Percentiles rank a stretch among this genome's conserved stretches.
Evolutionary conservation across 352 stramenopile genomes (phyloP).

Genomic region (Halophytophthora batemanensis): DNA sequence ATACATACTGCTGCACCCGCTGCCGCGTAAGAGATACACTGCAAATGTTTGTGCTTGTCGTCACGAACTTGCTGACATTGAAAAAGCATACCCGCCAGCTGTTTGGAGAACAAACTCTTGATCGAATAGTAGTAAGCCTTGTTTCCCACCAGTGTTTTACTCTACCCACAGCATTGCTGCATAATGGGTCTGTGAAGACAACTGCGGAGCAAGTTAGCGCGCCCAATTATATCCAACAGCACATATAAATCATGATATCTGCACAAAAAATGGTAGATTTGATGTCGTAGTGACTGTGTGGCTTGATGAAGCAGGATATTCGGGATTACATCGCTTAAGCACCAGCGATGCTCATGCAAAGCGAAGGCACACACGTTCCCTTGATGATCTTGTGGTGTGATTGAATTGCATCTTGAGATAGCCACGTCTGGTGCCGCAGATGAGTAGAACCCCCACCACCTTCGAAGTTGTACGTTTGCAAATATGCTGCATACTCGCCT

Average conservation of each 20-base stretch:
- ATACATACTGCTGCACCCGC: not conserved
- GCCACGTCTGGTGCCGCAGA: slow-evolving; percentile 2
- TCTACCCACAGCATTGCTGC: not conserved
- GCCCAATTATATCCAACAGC: not conserved
- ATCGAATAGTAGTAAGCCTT: slow-evolving; percentile 12
- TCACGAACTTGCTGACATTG: slow-evolving; percentile 11
- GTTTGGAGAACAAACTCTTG: slow-evolving; percentile 1
- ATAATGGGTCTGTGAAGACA: slow-evolving; percentile 1
- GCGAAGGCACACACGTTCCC: slow-evolving; percentile 3
- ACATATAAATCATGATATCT: not conserved
- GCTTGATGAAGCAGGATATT: slow-evolving; percentile 7
- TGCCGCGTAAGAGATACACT: not conserved
- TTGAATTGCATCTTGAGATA: slow-evolving; percentile 4
- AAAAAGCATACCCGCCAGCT: slow-evolving; percentile 6
- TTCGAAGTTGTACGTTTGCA: slow-evolving; percentile 3
- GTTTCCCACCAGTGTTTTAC: slow-evolving; percentile 3
- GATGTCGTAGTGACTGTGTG: not conserved
- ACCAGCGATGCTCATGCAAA: slow-evolving; percentile 2
- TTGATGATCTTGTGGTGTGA: slow-evolving; percentile 9
- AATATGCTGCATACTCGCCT: slow-evolving; percentile 3
- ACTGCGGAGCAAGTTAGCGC: not conserved
- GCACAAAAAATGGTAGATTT: slow-evolving; percentile 5
- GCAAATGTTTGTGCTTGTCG: slow-evolving; percentile 4
- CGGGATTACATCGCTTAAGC: slow-evolving; percentile 8
- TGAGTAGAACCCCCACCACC: slow-evolving; percentile 3